Evolutionary conservation across 768 basidiomycete genomes (phyloP), one percentile per base, ranked within the genome.

Genomic region (Strobilomyces dryophilus): DNA sequence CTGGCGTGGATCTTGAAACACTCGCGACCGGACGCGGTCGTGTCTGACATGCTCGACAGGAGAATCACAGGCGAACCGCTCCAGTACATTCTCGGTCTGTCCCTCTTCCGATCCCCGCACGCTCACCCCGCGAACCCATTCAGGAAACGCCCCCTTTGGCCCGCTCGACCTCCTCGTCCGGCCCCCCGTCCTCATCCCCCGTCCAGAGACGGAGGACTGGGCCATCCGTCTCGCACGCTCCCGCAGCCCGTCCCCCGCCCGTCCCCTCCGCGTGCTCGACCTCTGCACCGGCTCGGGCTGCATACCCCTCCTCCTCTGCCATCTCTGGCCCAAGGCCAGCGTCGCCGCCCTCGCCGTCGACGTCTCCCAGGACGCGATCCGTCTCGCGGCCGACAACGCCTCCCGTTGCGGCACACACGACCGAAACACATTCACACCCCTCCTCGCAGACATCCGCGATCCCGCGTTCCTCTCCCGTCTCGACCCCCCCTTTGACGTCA

Each of bases 161-260:
- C 82, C 87, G 5, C 81, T 98, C 44, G 76, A 81, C 61, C 78
- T 98, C 62, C 73, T 83, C 54, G 75, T 78, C 10, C 81, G 89
- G 17, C 75, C 87, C 3, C 95, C 95, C 1, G 84, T 86, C 17
- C 83, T 98, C 57, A 98, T 98, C 40, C 95, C 95, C 12, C 87
- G 95, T 14, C 90, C 94, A 41, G 95, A 99, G 70, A 99, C 95
- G 0, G 92, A 97, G 64, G 71, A 92, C 58, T 91, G 89, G 88
- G 75, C 85, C 8, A 67, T 82, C 9, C 77, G 76, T 47, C 79
- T 93, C 51, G 77, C 84, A 26, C 71, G 77, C 12, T 62, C 66
- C n/a, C 61, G 81, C 47, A 55, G 68, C 3, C 76, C 76, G 8
- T 65, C 69, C 15, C 45, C 35, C 5, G 18, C 41, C 6, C 51